Base-by-base conservation (phyloP, 169 alveolate species). In the Plasmodium relictum region DNA sequence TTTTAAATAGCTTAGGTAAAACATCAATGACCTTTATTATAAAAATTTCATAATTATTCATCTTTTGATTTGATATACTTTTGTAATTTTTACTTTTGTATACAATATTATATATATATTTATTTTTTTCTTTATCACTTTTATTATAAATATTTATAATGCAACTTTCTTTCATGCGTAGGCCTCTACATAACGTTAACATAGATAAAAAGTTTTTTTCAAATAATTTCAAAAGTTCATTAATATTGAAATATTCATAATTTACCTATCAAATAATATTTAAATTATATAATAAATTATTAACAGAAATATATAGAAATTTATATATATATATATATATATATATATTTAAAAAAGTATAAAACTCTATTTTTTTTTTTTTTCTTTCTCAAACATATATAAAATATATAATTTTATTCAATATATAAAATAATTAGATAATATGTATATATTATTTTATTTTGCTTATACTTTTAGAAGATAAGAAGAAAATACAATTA, bases 21-120 rank as follows among this genome's bases (percentile, higher is more conserved):
- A 80, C 31, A 72, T 80, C 90, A 68, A 80, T 80, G n/a, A 80
- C 54, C 66, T 80, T 80, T 14, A 80, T 66, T 37, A 80, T 80
- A 48, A 80, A 80, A 66, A 80, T 80, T 80, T 80, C 90, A 68
- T 66, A 80, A 80, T 80, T 80, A 54, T 80, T 80, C 90, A 80
- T 80, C 52, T 80, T 80, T n/a, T 80, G 90, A 58, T 80, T 80
- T 26, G 70, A 54, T 61, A 80, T 68, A 54, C 85, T 80, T 54
- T 65, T 50, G 26, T 80, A 80, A 80, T 80, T 50, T 52, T 80
- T 80, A 68, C 66, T 80, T 44, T 69, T 80, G 45, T 80, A 80
- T 31, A 80, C 78, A 66, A 80, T 80, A 31, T 52, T 68, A 39
- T 58, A 44, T 66, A 80, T 50, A 65, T 20, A 68, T 68, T 48